Conservation (phyloP, 2,329 filamentous ascomycete species). For the Cercospora sojina region DNA sequence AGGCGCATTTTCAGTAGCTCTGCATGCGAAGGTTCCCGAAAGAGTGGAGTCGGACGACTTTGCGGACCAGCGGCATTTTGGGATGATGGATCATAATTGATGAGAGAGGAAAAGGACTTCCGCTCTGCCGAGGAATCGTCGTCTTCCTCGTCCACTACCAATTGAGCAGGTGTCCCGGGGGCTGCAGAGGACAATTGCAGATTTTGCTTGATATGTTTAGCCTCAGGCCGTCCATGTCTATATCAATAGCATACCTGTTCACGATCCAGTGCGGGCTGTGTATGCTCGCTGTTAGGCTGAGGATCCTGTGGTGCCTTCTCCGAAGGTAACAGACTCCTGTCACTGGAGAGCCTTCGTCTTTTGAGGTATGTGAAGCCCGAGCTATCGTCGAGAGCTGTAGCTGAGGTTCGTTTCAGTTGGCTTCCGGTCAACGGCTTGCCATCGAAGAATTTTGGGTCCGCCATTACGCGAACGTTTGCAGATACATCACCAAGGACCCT, state of each 20-base stretch:
- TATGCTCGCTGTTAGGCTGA: not conserved
- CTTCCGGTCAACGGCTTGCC: constrained; percentile 31
- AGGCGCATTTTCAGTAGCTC: constrained; percentile 68
- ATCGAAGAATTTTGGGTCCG: constrained; percentile 14
- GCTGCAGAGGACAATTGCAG: not conserved
- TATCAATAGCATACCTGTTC: constrained; percentile 9
- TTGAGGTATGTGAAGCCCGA: constrained; percentile 40
- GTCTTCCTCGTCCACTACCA: constrained; percentile 27
- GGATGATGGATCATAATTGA: constrained; percentile 49
- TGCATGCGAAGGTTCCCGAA: constrained; percentile 47
- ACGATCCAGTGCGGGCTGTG: not conserved
- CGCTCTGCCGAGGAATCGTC: constrained; percentile 37
- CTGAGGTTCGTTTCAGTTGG: constrained; percentile 38
- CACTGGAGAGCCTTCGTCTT: constrained; percentile 30
- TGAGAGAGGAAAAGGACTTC: constrained; percentile 48
- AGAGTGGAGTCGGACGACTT: constrained; percentile 4
- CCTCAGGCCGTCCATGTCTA: not conserved
- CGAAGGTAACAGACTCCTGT: constrained; percentile 4
- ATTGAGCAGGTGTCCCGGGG: constrained; percentile 28
- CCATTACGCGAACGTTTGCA: constrained; percentile 32
- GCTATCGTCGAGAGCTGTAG: constrained; percentile 32
- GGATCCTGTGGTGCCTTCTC: not conserved
- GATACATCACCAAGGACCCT: constrained; percentile 37
- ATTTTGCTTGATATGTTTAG: not conserved
- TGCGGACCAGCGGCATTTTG: constrained; percentile 32